phyloP scores from a whole-genome alignment of 2,329 filamentous ascomycete genomes.

The Apiospora koreana region DNA sequence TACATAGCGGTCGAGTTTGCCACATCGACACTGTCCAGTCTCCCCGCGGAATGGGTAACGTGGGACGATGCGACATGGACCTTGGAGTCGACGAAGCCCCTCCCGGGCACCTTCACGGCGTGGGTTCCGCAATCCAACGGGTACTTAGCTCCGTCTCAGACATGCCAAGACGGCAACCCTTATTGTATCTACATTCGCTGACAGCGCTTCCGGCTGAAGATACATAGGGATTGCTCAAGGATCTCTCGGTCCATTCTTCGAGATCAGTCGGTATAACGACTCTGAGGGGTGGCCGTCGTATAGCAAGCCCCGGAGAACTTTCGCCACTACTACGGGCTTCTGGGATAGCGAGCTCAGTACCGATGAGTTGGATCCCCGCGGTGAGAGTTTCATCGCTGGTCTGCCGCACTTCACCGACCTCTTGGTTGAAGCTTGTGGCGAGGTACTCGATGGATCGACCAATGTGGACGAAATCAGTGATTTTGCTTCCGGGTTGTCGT shows the following conservation, averaged over 20 bases:
- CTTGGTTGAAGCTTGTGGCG: constrained; percentile 4
- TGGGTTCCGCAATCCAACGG: constrained; percentile 7
- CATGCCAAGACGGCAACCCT: background rate
- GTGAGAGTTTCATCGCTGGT: constrained; percentile 9
- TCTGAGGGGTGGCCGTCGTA: constrained; percentile 11
- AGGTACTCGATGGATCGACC: constrained; percentile 3
- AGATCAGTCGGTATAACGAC: constrained; percentile 10
- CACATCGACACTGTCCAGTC: background rate
- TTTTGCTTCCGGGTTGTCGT: background rate
- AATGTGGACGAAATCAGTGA: background rate
- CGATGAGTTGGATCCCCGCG: constrained; percentile 5
- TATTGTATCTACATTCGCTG: background rate
- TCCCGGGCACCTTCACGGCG: constrained; percentile 6
- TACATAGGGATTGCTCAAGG: constrained; percentile 10
- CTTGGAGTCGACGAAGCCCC: background rate
- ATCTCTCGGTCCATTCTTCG: constrained; percentile 10
- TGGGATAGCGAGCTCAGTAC: constrained; percentile 9
- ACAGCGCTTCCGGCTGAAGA: background rate
- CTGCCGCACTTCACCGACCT: constrained; percentile 11
- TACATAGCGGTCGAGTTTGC: background rate
- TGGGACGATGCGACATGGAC: constrained; percentile 12
- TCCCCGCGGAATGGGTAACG: background rate
- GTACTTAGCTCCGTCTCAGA: background rate
- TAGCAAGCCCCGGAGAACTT: constrained; percentile 5
- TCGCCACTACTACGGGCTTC: background rate